Conservation (phyloP, 306 rosid genomes). For the Medicago truncatula region MtrunA17r5.0-ANR NC_053048.1:36592501-36593000, state of each 20-base stretch:
- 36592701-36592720: constrained; percentile 13
- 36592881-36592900: neutral
- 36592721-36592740: neutral
- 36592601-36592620: constrained; percentile 25
- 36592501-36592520: neutral
- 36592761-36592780: neutral
- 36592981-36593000: neutral
- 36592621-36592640: constrained; percentile 34
- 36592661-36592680: constrained; percentile 9
- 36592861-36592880: neutral
- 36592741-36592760: neutral
- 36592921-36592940: no score
- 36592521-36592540: constrained; percentile 36
- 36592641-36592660: constrained; percentile 22
- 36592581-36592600: constrained; percentile 22
- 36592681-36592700: constrained; percentile 11
- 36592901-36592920: neutral
- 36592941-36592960: no score
- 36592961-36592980: no score
- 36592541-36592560: constrained; percentile 33
- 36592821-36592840: no score
- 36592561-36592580: constrained; percentile 29
- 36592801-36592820: no score
- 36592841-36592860: no score
- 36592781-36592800: no score